Evolutionary conservation across 768 basidiomycete genomes (phyloP).

Genomic region (Tulasnella sp.): DNA sequence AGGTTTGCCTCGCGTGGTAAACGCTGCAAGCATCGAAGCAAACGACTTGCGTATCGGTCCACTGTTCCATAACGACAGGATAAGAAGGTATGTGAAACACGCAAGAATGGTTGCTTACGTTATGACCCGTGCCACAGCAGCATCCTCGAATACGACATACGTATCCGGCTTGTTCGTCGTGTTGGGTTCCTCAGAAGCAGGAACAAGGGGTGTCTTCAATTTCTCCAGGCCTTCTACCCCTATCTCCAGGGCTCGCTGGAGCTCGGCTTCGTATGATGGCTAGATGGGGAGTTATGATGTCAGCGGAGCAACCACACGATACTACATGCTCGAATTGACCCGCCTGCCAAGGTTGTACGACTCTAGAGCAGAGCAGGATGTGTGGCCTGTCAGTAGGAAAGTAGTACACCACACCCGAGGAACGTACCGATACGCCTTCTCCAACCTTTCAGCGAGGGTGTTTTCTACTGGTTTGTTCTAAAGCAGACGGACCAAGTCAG

Average conservation of each 20-base stretch:
- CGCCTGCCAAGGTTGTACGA: conserved; percentile 28
- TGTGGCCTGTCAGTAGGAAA: background rate
- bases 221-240: conserved; percentile 31
- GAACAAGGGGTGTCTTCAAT: conserved; percentile 26
- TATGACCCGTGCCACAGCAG: conserved; percentile 26
- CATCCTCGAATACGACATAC: conserved; percentile 31
- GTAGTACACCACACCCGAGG: no score
- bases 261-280: conserved; percentile 30
- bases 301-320: background rate
- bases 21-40: conserved; percentile 11
- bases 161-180: conserved; percentile 17
- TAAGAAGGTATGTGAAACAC: background rate
- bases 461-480: conserved; percentile 29
- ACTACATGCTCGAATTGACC: background rate
- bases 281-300: background rate
- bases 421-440: conserved; percentile 28
- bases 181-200: background rate
- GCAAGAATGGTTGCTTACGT: conserved; percentile 23
- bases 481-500: background rate
- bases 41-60: conserved; percentile 13
- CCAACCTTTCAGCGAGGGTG: conserved; percentile 29
- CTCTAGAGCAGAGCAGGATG: conserved; percentile 17
- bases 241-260: conserved; percentile 28
- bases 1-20: conserved; percentile 11
- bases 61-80: background rate